Evolutionary conservation across 495 filamentous ascomycete genomes (phyloP).

Genomic region (Xylaria telfairii): DNA sequence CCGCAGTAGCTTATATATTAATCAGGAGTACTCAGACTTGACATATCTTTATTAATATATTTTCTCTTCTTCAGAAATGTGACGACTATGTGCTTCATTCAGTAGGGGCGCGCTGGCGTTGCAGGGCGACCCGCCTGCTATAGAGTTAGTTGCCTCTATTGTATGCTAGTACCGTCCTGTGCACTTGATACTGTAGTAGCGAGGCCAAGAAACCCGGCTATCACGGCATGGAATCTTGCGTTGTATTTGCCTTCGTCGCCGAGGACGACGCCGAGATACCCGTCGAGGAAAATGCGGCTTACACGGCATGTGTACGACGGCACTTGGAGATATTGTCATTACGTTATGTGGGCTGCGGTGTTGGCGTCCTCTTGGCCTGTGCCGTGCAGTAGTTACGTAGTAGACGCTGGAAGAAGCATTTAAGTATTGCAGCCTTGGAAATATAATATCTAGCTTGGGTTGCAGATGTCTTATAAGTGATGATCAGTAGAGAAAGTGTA

Average conservation of each 20-base stretch:
- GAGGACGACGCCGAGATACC: not conserved
- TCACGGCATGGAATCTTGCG: not conserved
- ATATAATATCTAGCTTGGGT: too few relatives aligned
- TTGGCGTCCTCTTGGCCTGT: not conserved
- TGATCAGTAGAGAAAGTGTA: too few relatives aligned
- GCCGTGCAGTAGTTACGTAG: not conserved
- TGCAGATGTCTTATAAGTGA: too few relatives aligned
- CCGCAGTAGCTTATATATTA: conserved; percentile 3
- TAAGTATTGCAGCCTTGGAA: too few relatives aligned
- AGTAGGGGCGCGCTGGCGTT: not conserved
- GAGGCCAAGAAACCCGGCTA: conserved; percentile 7
- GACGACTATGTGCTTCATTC: not conserved
- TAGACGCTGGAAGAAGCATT: too few relatives aligned
- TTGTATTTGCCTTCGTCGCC: not conserved
- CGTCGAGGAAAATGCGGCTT: not conserved
- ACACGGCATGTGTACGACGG: not conserved
- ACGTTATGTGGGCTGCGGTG: not conserved
- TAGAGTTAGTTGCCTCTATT: not conserved
- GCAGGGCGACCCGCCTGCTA: not conserved
- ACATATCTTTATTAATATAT: conserved; percentile 12
- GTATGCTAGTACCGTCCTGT: not conserved
- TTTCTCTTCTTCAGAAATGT: not conserved
- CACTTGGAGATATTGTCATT: not conserved
- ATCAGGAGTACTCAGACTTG: conserved; percentile 11
- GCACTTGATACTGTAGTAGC: not conserved